phyloP scores from a whole-genome alignment of 2,329 filamentous ascomycete genomes.

The Fusarium buxicola region DNA sequence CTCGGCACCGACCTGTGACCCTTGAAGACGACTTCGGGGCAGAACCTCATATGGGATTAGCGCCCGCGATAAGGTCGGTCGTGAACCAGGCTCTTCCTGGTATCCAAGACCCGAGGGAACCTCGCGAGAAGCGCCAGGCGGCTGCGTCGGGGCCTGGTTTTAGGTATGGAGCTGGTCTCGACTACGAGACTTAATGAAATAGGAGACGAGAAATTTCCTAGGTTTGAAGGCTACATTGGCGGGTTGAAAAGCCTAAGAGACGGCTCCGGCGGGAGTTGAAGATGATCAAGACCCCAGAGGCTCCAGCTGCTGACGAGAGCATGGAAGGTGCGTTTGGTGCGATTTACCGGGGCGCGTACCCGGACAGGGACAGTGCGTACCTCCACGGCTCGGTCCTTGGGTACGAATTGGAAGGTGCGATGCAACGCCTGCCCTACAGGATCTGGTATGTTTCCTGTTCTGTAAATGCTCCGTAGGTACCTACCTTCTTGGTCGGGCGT shows the following conservation, averaged over 20 bases:
- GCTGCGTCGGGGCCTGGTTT: constrained; percentile 19
- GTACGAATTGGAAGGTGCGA: constrained; percentile 21
- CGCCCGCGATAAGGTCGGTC: constrained; percentile 17
- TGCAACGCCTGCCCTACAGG: constrained; percentile 6
- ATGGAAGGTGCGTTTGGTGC: constrained; percentile 3
- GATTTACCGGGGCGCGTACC: no score
- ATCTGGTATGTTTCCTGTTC: not conserved
- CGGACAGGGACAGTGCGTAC: no score
- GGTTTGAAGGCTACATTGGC: constrained; percentile 19
- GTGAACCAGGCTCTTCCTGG: constrained; percentile 22
- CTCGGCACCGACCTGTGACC: constrained; percentile 10
- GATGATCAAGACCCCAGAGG: no score
- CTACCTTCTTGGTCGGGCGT: not conserved
- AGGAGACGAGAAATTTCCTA: constrained; percentile 17
- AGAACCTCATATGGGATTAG: constrained; percentile 30
- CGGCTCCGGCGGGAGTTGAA: constrained; percentile 7
- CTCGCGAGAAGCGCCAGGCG: constrained; percentile 9
- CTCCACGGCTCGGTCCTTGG: no score
- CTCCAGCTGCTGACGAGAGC: constrained; percentile 1
- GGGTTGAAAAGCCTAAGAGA: constrained; percentile 3
- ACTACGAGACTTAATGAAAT: constrained; percentile 7
- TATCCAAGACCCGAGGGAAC: constrained; percentile 21
- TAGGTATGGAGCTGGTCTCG: constrained; percentile 29
- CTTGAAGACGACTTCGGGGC: constrained; percentile 24
- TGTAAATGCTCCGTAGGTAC: not conserved